Evolutionary conservation across 139 green algal species (phyloP).

Genomic region (Closterium sp.): DNA sequence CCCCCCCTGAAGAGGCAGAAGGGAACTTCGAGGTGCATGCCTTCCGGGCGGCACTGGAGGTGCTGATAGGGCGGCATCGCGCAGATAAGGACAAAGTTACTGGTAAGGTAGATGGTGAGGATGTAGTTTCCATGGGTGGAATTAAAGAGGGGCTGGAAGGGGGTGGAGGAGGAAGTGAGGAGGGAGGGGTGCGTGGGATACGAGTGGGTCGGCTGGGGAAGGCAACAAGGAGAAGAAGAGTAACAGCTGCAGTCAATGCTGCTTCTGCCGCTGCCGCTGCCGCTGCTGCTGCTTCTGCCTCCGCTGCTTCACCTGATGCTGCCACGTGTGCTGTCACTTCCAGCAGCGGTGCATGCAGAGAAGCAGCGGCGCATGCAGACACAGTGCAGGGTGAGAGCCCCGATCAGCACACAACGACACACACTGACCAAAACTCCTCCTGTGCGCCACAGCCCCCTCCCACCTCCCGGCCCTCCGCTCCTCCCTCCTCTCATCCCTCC

Average conservation of each 20-base stretch:
- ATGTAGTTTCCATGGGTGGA: background rate
- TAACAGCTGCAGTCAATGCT: background rate
- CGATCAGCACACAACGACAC: background rate
- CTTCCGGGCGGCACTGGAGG: conserved; percentile 27
- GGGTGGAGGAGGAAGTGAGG: background rate
- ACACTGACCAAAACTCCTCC: too few relatives aligned
- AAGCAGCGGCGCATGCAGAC: background rate
- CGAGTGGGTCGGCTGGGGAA: background rate
- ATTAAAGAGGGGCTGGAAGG: background rate
- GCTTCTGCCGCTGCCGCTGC: background rate
- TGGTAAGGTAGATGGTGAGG: background rate
- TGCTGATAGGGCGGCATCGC: background rate
- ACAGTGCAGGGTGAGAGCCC: background rate
- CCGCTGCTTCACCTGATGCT: background rate
- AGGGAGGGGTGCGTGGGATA: background rate
- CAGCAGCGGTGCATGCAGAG: background rate
- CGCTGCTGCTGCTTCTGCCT: background rate
- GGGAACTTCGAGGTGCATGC: conserved; percentile 20
- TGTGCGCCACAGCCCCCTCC: too few relatives aligned
- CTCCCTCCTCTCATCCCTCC: too few relatives aligned
- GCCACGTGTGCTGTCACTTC: background rate
- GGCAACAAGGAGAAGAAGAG: background rate
- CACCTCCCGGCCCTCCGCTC: too few relatives aligned
- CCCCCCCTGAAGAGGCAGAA: background rate
- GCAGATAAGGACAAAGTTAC: background rate